Evolutionary conservation across 2,329 filamentous ascomycete genomes (phyloP), one percentile per base, ranked within the genome.

Genomic region (Cercospora brassicicola): DNA sequence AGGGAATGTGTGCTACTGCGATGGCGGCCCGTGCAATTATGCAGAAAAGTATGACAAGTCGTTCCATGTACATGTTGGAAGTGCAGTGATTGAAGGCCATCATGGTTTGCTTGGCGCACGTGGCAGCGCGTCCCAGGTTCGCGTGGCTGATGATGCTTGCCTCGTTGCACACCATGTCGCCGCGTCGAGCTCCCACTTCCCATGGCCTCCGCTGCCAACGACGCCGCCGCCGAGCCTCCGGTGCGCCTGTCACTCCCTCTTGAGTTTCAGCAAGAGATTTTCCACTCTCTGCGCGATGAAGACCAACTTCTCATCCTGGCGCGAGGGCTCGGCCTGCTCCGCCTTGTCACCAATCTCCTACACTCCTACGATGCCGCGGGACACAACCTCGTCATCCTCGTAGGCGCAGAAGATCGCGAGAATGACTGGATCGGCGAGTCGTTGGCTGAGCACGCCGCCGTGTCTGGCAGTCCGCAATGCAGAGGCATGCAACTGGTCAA

Each of bases 361-460:
- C 95, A 99, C 81, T 94, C 94, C 20, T 97, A 97, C 81, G 95
- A 99, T 85, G 94, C 93, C 1, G 93, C 93, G 3, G 95, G 95
- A 13, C 96, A 95, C 81, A 98, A 96, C 77, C 84, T 99, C 64
- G 90, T 99, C 59, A 84, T 99, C 55, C 82, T 99, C 20, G 89
- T 98, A 51, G 94, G 93, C 9, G 94, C 95, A 39, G 91, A 95
- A 68, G 93, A 97, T 36, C 89, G 92, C 68, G 95, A 99, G 78
- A 97, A 97, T 87, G 90, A 90, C 65, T 98, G 94, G 94, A 93
- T 99, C 68, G 95, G 95, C 73, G 95, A 98, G 82, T 92, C 93
- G 31, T 84, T 99, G 77, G 95, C 95, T 26, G 95, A 99, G 81
- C 94, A 98, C 82, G 94, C 94, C 77, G 93, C 93, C 70, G 89